Evolutionary conservation across 257 asterid species (phyloP), one percentile per base, ranked within the genome.

Genomic region (Solanum ossicruentum): DNA sequence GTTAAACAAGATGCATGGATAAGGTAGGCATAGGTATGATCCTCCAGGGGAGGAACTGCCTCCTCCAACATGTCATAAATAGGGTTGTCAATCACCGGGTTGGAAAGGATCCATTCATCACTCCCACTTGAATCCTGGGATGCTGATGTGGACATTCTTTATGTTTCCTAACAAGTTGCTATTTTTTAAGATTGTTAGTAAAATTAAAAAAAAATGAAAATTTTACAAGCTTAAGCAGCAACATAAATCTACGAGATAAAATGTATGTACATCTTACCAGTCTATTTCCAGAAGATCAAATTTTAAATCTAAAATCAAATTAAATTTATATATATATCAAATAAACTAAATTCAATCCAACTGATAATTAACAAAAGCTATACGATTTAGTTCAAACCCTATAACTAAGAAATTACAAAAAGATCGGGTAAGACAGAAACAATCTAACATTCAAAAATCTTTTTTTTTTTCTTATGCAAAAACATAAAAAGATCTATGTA

Each of bases 81-180:
- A 20, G 61, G 61, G 8, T 55, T 55, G 2, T 55, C 61, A 55
- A 55, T 55, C 21, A 55, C 21, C 21, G 61, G 61, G 5, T 56
- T 56, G 10, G 61, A 56, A 56, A 56, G 21, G 18, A 56, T 56
- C 21, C 61, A 56, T 56, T 56, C 51, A 8, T 56, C 51, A 8
- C 2, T 45, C 3, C 11, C 49, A 55, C 60, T 7, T 9, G 0
- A 56, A 56, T 56, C 12, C 63, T 18, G 6, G 8, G 12, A 18
- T 17, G 63, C 12, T 18, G 63, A 57, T 57, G 26, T 56, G 6
- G 94, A 87, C 90, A 87, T 90, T 26, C 72, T 80, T 17, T 18
- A 39, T 45, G 49, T 15, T 36, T 36, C n/a, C n/a, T n/a, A n/a
- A n/a, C n/a, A n/a, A n/a, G 3, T 70, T n/a, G 28, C 18, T 54